Base-by-base conservation (phyloP, 768 basidiomycete species). In the Lactifluus piperatus region DNA sequence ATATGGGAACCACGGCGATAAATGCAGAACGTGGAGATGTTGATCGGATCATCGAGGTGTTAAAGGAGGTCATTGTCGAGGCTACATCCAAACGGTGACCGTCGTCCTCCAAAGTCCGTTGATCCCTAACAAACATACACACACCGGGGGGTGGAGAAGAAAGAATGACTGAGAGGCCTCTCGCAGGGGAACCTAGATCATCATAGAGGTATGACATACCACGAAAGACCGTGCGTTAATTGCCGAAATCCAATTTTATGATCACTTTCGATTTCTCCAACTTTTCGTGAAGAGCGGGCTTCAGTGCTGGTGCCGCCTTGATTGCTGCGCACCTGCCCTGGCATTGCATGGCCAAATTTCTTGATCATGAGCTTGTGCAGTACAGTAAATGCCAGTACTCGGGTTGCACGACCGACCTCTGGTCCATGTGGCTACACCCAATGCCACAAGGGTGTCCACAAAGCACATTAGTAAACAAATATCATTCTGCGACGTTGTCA, bases 1-100 rank as follows among this genome's bases (percentile, higher is more conserved):
- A 97, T 71, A 95, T 97, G 93, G 94, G 94, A 51, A 70, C 86
- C 56, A 84, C 86, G n/a, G 94, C 81, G 22, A 84, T 88, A 7
- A 82, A 93, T 58, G 53, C 73, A 24, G 65, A 78, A 57, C 78
- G 93, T 54, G 85, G 81, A 0, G 94, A 97, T 69, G 69, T 95
- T 13, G 84, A 91, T 65, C 83, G 73, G 68, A 74, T 97, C 56
- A 75, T 91, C 46, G 71, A 74, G 14, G 83, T 82, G 5, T 70
- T 97, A 69, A 79, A 78, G 67, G 83, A 84, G 57, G 74, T 79
- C 3, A 67, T 91, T 52, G 57, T 70, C 16, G 80, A 77, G 53
- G 71, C 70, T 41, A 60, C 62, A 27, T 68, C 68, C 37, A 45
- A 49, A 34, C n/a, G 22, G 14, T 50, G 41, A 60, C 18, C 27